Conservation (phyloP, 768 basidiomycete species). For the Amanita rubescens region DNA sequence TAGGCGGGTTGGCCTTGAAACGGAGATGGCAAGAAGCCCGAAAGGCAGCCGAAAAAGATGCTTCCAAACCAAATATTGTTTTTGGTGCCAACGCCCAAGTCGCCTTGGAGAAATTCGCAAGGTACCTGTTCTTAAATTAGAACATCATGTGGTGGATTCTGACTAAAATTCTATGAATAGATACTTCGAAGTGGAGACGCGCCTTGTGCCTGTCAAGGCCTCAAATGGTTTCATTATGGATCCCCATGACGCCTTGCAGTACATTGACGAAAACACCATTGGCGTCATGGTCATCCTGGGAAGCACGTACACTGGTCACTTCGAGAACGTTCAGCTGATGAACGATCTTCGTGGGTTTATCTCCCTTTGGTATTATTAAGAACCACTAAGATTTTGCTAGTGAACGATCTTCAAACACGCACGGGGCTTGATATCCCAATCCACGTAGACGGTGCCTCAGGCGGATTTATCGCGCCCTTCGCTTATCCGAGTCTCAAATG, state of each 20-base stretch:
- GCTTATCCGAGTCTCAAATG: constrained; percentile 49
- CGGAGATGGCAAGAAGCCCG: constrained; percentile 58
- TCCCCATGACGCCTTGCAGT: constrained; percentile 48
- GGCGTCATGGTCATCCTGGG: constrained; percentile 53
- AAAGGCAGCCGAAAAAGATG: constrained; percentile 50
- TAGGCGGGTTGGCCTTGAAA: constrained; percentile 65
- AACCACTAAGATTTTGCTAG: constrained; percentile 16
- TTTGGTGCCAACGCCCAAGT: constrained; percentile 59
- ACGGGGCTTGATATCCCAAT: constrained; percentile 57
- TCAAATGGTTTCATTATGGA: constrained; percentile 45
- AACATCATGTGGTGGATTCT: background rate
- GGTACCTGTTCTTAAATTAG: constrained; percentile 19
- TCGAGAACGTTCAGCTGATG: constrained; percentile 54
- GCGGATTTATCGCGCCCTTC: constrained; percentile 60
- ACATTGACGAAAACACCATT: constrained; percentile 65
- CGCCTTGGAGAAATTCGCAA: constrained; percentile 58
- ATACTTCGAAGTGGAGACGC: constrained; percentile 58
- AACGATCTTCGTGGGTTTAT: constrained; percentile 33
- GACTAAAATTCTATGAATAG: constrained; percentile 15
- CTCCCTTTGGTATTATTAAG: background rate
- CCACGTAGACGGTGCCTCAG: constrained; percentile 61
- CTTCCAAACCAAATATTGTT: constrained; percentile 49
- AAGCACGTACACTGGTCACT: constrained; percentile 55
- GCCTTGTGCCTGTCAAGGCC: constrained; percentile 38
- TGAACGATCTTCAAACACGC: constrained; percentile 46